Conservation (phyloP, 2,329 filamentous ascomycete species). For the Pyricularia pennisetigena region DNA sequence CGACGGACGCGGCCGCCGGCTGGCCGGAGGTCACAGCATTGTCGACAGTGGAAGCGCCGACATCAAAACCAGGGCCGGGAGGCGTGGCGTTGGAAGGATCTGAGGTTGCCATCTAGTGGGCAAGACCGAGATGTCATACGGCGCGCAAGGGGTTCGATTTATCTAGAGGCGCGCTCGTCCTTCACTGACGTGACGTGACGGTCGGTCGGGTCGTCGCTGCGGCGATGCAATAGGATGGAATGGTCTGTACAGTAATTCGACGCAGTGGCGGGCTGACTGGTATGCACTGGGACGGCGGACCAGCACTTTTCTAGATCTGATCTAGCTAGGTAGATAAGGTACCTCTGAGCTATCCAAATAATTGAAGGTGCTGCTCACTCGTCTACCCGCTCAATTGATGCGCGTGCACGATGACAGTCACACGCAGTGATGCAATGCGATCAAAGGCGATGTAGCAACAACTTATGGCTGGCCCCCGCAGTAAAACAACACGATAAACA, state of each 20-base stretch:
- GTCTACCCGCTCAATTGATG: background rate
- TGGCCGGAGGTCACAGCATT: conserved; percentile 18
- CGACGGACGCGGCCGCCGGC: conserved; percentile 13
- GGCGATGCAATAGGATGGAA: background rate
- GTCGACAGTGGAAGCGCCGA: background rate
- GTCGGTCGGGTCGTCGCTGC: background rate
- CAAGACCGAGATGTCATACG: background rate
- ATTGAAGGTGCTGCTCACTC: background rate
- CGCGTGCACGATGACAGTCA: background rate
- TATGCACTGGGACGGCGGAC: background rate
- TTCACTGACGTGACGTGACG: background rate
- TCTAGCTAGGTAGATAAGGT: background rate
- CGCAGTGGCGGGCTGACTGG: background rate
- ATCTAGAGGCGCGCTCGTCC: background rate
- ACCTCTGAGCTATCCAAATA: background rate
- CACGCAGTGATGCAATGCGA: background rate
- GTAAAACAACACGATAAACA: background rate
- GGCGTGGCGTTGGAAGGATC: conserved; percentile 25
- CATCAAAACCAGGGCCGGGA: conserved; percentile 8
- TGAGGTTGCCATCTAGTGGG: conserved; percentile 27
- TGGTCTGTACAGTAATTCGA: background rate
- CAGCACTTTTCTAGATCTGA: background rate
- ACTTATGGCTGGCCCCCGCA: background rate
- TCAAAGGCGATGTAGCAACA: background rate
- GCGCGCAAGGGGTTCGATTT: background rate